phyloP scores from a whole-genome alignment of 176 grass and related monocot genomes.

The Ampelocalamus luodianensis region DNA sequence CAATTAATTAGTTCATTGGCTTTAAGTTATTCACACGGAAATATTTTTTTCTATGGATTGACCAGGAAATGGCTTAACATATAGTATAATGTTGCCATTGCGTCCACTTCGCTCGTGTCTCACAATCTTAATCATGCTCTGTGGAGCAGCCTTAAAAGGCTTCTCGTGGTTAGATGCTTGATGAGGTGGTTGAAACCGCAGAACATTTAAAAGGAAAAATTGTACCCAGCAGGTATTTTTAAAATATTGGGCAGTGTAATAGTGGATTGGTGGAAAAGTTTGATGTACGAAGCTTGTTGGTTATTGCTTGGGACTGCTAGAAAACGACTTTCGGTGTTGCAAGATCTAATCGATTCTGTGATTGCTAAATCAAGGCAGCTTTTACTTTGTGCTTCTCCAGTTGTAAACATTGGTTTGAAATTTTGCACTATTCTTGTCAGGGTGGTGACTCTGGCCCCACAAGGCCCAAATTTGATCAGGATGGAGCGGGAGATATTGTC shows the following conservation, averaged over 20 bases:
- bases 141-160: not conserved
- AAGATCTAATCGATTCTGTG: not conserved
- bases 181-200: not conserved
- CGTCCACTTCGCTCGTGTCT: not conserved
- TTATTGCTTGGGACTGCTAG: not conserved
- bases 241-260: not conserved
- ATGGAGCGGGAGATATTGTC: conserved; percentile 64
- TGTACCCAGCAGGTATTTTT: not conserved
- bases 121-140: not conserved
- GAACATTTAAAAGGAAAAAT: not conserved
- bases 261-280: conserved; percentile 8
- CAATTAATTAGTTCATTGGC: not conserved
- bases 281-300: conserved; percentile 9
- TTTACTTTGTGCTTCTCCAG: not conserved
- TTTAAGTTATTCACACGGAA: not conserved
- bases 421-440: conserved; percentile 47
- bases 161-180: not conserved
- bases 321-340: not conserved
- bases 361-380: not conserved
- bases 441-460: conserved; percentile 79
- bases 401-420: conserved; percentile 14
- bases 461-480: conserved; percentile 87
- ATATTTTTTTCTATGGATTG: not conserved
- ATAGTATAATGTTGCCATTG: not conserved
- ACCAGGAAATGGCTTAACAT: conserved; percentile 30